Base-by-base conservation (phyloP, 1,284 basidiomycete species). In the Boletellus deceptivus region DNA sequence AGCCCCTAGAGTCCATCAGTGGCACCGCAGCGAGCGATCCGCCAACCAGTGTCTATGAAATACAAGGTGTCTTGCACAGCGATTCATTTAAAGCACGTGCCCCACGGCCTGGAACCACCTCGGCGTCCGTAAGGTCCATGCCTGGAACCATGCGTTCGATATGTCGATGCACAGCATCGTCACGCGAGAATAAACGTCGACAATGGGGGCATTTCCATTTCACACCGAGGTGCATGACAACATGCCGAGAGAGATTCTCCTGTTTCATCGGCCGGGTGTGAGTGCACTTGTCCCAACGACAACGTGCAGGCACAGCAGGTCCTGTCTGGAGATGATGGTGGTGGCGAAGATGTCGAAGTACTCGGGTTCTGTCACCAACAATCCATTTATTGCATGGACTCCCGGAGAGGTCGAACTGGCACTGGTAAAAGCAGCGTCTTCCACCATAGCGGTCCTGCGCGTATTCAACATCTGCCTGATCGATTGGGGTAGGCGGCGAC, bases 231-330 rank as follows among this genome's bases (percentile, higher is more conserved):
- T 66, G 64, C 53, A 51, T 64, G 43, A 68, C 55, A 16, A 66
- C 40, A 43, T 66, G 64, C 14, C 67, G 64, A 2, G 68, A 55
- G 3, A 66, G 65, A n/a, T 69, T 70, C 49, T 70, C 64, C 49
- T 67, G 67, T 46, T 64, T 69, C 62, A 66, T 67, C 50, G 47
- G 37, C 49, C 53, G 47, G 9, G 52, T 22, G 46, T 61, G 61
- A 10, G 55, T 54, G 41, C 67, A 66, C 41, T 39, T 44, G 4
- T 55, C 54, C 67, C 67, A 70, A 5, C 27, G 58, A 38, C 64
- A 66, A n/a, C 22, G 0, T 1, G 54, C 55, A 9, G 55, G 53
- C 10, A 17, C 8, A 16, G 49, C 54, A n/a, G 55, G 63, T 27
- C 54, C 65, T 0, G 45, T 58, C 22, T 59, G 53, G n/a, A 59